Evolutionary conservation across 2,329 filamentous ascomycete genomes (phyloP).

Genomic region (Alternaria dauci): DNA sequence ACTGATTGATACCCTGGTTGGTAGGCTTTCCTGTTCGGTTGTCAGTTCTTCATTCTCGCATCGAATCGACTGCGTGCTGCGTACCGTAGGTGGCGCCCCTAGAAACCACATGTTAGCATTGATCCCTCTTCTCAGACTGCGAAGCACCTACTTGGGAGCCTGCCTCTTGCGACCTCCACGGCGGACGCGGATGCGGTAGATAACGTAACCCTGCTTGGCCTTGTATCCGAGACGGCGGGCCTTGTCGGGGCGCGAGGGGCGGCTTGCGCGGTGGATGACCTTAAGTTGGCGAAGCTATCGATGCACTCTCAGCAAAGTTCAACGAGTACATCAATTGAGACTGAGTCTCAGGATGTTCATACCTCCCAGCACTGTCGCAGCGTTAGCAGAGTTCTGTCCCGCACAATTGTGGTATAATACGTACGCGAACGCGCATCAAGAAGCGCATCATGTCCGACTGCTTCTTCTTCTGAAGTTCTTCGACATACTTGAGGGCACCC

Average conservation of each 20-base stretch:
- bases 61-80: slow-evolving; percentile 46
- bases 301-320: slow-evolving; percentile 99
- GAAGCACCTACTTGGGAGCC: slow-evolving; percentile 70
- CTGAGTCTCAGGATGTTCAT: slow-evolving; percentile 48
- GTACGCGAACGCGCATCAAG: slow-evolving; percentile 80
- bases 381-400: slow-evolving; percentile 39
- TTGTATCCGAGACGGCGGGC: slow-evolving; percentile 99
- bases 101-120: slow-evolving; percentile 38
- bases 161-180: slow-evolving; percentile 99
- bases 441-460: slow-evolving; percentile 99
- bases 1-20: slow-evolving; percentile 99
- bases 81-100: slow-evolving; percentile 96
- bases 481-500: slow-evolving; percentile 99
- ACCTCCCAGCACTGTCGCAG: slow-evolving; percentile 88
- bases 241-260: slow-evolving; percentile 99
- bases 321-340: slow-evolving; percentile 79
- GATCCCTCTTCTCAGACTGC: neutral
- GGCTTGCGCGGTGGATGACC: slow-evolving; percentile 98
- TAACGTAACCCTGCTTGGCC: slow-evolving; percentile 99
- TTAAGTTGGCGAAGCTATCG: slow-evolving; percentile 99
- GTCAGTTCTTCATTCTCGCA: slow-evolving; percentile 32
- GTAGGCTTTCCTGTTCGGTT: slow-evolving; percentile 87
- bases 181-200: slow-evolving; percentile 98
- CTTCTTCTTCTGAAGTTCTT: slow-evolving; percentile 99
- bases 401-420: slow-evolving; percentile 28